These are phyloP conservation scores for Anacardium occidentale DNA, from an alignment of 345 rosid genomes.

Conservation along the genomic window DNA sequence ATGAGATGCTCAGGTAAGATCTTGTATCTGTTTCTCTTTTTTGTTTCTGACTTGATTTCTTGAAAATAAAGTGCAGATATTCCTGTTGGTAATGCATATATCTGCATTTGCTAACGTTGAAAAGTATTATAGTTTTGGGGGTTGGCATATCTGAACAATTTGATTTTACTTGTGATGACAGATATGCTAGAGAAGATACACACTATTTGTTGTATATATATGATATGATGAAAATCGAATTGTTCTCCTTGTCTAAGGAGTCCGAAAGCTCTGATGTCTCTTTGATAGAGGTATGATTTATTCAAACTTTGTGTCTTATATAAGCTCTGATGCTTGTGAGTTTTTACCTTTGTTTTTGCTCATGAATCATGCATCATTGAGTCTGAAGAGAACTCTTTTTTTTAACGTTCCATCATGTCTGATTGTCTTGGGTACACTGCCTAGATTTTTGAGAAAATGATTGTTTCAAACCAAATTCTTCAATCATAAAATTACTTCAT, in stretches of 20 bases:
- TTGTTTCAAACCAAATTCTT: background rate
- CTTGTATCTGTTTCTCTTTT: background rate
- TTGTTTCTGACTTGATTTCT: background rate
- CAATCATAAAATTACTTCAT: background rate
- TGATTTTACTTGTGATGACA: conserved; percentile 32
- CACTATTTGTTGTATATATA: conserved; percentile 82
- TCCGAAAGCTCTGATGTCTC: conserved; percentile 51
- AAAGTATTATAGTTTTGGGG: too few species aligned
- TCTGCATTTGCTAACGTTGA: background rate
- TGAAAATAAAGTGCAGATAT: background rate
- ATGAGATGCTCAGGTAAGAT: conserved; percentile 71
- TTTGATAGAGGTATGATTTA: conserved; percentile 60
- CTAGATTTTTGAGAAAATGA: background rate
- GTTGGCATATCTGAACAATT: too few species aligned
- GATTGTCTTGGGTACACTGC: background rate
- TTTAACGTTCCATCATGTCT: background rate
- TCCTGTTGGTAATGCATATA: background rate
- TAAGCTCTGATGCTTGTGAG: too few species aligned
- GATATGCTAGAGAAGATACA: conserved; percentile 97
- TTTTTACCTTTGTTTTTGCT: background rate
- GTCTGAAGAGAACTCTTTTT: background rate
- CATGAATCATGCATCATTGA: background rate
- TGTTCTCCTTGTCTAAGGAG: conserved; percentile 43
- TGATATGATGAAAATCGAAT: conserved; percentile 62
- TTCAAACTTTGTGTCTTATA: background rate